Percentiles rank a stretch among this genome's conserved stretches.
phyloP scores from a whole-genome alignment of 2,329 filamentous ascomycete genomes.

The Pseudogymnoascus sp. region DNA sequence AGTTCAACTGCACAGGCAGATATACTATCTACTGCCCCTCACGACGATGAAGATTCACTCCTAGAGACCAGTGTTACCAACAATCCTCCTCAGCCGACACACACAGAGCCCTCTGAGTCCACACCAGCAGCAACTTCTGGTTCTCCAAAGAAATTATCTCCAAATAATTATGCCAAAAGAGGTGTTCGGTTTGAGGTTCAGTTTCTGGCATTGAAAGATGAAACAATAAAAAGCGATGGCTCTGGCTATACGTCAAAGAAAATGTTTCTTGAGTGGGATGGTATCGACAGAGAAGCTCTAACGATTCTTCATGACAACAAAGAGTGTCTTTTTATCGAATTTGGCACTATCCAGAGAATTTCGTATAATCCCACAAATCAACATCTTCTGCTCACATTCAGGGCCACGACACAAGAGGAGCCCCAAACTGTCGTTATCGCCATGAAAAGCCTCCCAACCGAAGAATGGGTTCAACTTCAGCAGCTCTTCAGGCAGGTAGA shows the following conservation, averaged over 20 bases:
- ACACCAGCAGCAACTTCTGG: not conserved
- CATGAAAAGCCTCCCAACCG: not conserved
- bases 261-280: not conserved
- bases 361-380: not conserved
- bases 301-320: not conserved
- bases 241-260: not conserved
- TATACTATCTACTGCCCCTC: not conserved
- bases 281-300: not conserved
- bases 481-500: not conserved
- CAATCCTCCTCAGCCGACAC: not conserved
- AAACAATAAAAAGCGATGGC: not conserved
- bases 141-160: not conserved
- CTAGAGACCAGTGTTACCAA: not conserved
- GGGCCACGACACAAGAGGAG: not conserved
- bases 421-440: not conserved
- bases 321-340: not conserved
- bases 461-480: not conserved
- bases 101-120: not conserved
- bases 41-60: not conserved
- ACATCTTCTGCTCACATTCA: not conserved
- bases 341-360: not conserved
- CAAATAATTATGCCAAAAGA: not conserved
- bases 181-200: not conserved
- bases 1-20: not conserved
- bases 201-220: not conserved